Evolutionary conservation across 345 rosid species (phyloP).

Genomic region (Eucalyptus urophylla): DNA sequence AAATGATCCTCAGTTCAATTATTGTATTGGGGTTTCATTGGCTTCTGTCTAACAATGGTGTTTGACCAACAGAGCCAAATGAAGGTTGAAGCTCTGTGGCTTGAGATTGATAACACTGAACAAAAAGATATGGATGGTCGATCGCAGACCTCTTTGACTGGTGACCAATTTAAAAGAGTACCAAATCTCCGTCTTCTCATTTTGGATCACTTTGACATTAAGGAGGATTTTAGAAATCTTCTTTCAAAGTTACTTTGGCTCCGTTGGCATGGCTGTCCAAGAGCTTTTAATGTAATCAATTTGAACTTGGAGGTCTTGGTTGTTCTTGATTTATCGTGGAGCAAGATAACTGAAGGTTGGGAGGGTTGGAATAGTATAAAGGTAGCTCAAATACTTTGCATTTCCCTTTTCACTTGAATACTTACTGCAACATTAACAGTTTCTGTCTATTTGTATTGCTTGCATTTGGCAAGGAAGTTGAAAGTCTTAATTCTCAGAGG

Average conservation of each 20-base stretch:
- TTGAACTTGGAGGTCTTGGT: neutral
- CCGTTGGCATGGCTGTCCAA: neutral
- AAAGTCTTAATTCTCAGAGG: neutral
- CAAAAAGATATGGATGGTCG: neutral
- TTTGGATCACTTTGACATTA: neutral
- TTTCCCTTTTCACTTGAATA: neutral
- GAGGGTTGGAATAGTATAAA: neutral
- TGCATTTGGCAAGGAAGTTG: neutral
- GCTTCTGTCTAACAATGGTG: too few relatives aligned
- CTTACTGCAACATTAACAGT: neutral
- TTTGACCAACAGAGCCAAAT: too few relatives aligned
- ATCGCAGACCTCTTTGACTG: fast-evolving
- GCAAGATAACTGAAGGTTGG: neutral
- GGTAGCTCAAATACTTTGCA: neutral
- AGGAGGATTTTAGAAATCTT: fast-evolving
- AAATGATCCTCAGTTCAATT: too few relatives aligned
- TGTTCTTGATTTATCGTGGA: neutral
- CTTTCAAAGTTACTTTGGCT: neutral
- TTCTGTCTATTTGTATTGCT: neutral
- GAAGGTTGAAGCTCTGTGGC: too few relatives aligned
- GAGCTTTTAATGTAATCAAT: neutral
- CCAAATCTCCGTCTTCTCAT: too few relatives aligned
- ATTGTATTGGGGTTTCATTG: fast-evolving
- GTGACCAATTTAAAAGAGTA: neutral
- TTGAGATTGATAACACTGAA: neutral